These are phyloP conservation scores for Hypoxylon crocopeplum DNA, from an alignment of 495 filamentous ascomycete genomes.

Conservation along the genomic window DNA sequence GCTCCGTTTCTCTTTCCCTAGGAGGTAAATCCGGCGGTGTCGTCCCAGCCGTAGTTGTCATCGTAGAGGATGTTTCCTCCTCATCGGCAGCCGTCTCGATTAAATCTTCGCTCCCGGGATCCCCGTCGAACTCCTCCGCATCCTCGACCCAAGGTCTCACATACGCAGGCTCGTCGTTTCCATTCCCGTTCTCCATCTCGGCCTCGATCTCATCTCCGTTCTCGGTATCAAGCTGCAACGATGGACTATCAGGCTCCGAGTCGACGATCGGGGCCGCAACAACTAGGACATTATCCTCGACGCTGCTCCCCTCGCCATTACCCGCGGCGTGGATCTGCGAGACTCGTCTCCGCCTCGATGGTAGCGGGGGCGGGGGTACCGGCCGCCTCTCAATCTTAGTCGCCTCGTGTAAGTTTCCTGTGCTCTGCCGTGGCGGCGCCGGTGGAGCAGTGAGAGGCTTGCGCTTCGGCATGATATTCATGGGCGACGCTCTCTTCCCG, in stretches of 20 bases:
- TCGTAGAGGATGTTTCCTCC: neutral
- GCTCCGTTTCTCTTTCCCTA: conserved; percentile 7
- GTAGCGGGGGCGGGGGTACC: conserved; percentile 50
- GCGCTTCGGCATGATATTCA: conserved; percentile 59
- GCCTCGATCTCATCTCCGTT: conserved; percentile 15
- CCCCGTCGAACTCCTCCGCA: conserved; percentile 31
- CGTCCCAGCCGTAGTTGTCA: neutral
- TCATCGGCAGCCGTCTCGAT: conserved; percentile 9
- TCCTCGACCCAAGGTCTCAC: conserved; percentile 55
- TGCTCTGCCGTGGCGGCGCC: conserved; percentile 33
- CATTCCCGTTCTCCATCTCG: conserved; percentile 24
- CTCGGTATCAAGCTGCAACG: conserved; percentile 23
- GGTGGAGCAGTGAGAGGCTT: conserved; percentile 46
- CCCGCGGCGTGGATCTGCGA: conserved; percentile 36
- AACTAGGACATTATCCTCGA: conserved; percentile 60
- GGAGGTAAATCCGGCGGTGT: conserved; percentile 18
- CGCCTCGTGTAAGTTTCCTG: conserved; percentile 28
- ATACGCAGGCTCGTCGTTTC: conserved; percentile 35
- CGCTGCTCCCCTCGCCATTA: conserved; percentile 28
- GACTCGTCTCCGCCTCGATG: conserved; percentile 33
- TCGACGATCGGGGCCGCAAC: conserved; percentile 61
- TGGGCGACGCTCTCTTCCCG: conserved; percentile 59
- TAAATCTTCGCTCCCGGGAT: conserved; percentile 19
- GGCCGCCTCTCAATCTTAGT: conserved; percentile 46
- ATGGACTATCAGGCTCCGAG: conserved; percentile 64